Evolutionary conservation across 1,284 basidiomycete species (phyloP).

Genomic region (Microbotryum saponariae): DNA sequence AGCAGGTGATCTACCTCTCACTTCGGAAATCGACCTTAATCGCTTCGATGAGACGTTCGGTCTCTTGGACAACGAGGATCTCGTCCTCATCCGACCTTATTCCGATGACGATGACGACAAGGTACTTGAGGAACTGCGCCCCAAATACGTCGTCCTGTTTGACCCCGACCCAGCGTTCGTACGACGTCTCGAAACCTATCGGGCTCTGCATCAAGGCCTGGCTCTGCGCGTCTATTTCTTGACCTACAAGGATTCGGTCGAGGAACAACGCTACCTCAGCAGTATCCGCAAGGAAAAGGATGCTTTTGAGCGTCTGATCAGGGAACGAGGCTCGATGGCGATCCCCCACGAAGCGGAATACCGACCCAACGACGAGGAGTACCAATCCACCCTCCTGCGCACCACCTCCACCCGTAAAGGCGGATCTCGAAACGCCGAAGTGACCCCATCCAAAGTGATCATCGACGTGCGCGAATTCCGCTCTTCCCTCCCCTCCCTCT

Average conservation of each 20-base stretch:
- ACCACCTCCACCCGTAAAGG: slow-evolving; percentile 73
- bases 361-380: slow-evolving; percentile 44
- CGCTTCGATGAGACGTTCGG: slow-evolving; percentile 51
- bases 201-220: slow-evolving; percentile 67
- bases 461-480: slow-evolving; percentile 97
- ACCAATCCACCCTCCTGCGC: slow-evolving; percentile 53
- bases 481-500: slow-evolving; percentile 78
- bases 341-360: slow-evolving; percentile 77
- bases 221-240: slow-evolving; percentile 91
- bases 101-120: slow-evolving; percentile 88
- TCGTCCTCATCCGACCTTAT: slow-evolving; percentile 79
- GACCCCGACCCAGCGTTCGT: slow-evolving; percentile 92
- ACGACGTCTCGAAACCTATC: slow-evolving; percentile 84
- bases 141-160: slow-evolving; percentile 88
- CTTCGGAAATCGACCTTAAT: too few relatives aligned
- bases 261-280: slow-evolving; percentile 90
- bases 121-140: slow-evolving; percentile 76
- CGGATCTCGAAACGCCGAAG: slow-evolving; percentile 59
- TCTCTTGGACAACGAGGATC: slow-evolving; percentile 66
- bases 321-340: slow-evolving; percentile 85
- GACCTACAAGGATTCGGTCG: slow-evolving; percentile 83
- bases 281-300: slow-evolving; percentile 86
- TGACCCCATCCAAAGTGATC: slow-evolving; percentile 56
- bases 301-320: slow-evolving; percentile 86
- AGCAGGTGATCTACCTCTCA: too few relatives aligned